phyloP scores from a whole-genome alignment of 176 grass and related monocot genomes.

The Oryza longistaminata region DNA sequence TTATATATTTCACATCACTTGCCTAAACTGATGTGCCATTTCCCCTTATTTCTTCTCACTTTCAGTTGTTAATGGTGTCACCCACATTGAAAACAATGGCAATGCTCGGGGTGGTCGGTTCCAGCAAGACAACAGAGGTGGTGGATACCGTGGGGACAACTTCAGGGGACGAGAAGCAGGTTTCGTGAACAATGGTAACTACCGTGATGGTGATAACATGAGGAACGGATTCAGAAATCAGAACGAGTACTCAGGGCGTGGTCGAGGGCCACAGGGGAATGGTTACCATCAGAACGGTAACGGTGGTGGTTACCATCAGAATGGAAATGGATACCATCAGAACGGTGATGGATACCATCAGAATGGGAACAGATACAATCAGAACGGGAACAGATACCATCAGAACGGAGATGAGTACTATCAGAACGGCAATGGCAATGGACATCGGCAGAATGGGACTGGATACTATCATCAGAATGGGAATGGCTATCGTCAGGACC shows the following conservation, averaged over 20 bases:
- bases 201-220: slow-evolving; percentile 12
- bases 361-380: neutral
- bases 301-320: neutral
- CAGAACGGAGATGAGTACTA: neutral
- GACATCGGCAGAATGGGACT: neutral
- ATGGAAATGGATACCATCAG: neutral
- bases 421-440: neutral
- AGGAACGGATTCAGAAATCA: slow-evolving; percentile 48
- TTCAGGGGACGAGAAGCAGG: slow-evolving; percentile 39
- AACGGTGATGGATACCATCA: neutral
- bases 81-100: slow-evolving; percentile 45
- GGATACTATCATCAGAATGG: neutral
- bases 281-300: neutral
- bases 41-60: neutral
- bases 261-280: slow-evolving; percentile 23
- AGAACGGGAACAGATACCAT: neutral
- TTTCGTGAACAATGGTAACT: slow-evolving; percentile 42
- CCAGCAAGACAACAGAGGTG: slow-evolving; percentile 42
- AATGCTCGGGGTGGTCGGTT: slow-evolving; percentile 34
- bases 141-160: slow-evolving; percentile 45
- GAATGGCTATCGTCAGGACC: neutral
- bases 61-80: slow-evolving; percentile 65
- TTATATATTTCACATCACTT: neutral
- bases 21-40: slow-evolving; percentile 18
- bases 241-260: slow-evolving; percentile 33